Conservation (phyloP, 768 basidiomycete species). For the Leccinellum rugosiceps region DNA sequence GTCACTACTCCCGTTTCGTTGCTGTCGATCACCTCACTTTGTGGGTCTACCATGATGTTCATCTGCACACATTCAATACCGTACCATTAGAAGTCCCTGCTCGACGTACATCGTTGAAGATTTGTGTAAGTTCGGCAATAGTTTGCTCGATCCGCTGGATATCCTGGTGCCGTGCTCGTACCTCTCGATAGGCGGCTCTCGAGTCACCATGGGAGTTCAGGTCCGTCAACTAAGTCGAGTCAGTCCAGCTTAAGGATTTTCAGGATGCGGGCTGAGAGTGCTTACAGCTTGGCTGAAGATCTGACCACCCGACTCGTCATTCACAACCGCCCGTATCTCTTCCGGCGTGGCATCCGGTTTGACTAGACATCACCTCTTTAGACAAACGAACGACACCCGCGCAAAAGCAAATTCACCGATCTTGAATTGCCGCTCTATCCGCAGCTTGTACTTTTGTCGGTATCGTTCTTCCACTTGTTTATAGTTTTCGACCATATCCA, state of each 20-base stretch:
- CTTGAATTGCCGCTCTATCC: constrained; percentile 82
- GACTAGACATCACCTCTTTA: constrained; percentile 40
- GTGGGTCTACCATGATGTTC: constrained; percentile 92
- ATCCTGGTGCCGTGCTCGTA: constrained; percentile 93
- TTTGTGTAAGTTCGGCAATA: constrained; percentile 88
- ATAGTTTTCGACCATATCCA: constrained; percentile 83
- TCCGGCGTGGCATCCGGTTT: constrained; percentile 92
- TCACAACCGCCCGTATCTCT: constrained; percentile 80
- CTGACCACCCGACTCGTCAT: constrained; percentile 77
- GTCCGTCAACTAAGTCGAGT: constrained; percentile 63
- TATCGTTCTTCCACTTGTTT: constrained; percentile 80
- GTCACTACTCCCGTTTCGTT: constrained; percentile 74
- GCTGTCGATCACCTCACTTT: constrained; percentile 81
- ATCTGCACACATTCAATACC: constrained; percentile 49
- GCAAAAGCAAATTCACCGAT: constrained; percentile 52
- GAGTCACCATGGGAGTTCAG: constrained; percentile 90
- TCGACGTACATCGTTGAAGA: constrained; percentile 85
- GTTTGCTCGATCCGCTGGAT: constrained; percentile 95
- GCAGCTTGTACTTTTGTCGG: constrained; percentile 72
- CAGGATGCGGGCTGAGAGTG: neutral
- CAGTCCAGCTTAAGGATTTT: neutral
- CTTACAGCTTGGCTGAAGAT: constrained; percentile 86
- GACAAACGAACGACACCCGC: neutral
- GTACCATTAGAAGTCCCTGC: neutral
- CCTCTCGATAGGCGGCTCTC: constrained; percentile 87